These are phyloP conservation scores for Pseudotulostoma volvatum DNA, from an alignment of 495 filamentous ascomycete genomes.

Conservation along the genomic window DNA sequence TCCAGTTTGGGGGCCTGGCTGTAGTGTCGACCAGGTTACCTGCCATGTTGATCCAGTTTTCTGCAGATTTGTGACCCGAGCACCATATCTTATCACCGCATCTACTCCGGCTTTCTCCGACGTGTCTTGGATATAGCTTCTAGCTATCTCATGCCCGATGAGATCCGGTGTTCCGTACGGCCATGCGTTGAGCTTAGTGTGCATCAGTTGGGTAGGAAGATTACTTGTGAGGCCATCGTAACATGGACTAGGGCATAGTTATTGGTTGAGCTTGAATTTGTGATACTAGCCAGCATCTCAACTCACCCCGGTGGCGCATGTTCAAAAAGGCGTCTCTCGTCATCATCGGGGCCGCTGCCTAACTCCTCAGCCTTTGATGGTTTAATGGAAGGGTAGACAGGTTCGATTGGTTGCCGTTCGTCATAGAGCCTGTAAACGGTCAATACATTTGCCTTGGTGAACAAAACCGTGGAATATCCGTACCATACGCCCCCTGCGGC, in stretches of 20 bases:
- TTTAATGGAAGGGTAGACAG: slow-evolving; percentile 35
- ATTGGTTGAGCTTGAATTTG: neutral
- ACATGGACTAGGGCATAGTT: slow-evolving; percentile 22
- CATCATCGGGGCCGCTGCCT: slow-evolving; percentile 8
- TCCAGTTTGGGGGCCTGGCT: slow-evolving; percentile 17
- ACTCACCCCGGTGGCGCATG: slow-evolving; percentile 39
- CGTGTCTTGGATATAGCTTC: slow-evolving; percentile 43
- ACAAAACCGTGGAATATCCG: slow-evolving; percentile 3
- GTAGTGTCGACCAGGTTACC: slow-evolving; percentile 21
- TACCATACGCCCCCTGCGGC: slow-evolving; percentile 47
- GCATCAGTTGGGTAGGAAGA: slow-evolving; percentile 43
- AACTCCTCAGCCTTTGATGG: slow-evolving; percentile 25
- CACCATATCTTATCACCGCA: slow-evolving; percentile 34
- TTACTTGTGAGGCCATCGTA: slow-evolving; percentile 51
- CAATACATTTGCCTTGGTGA: neutral
- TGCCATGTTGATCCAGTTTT: slow-evolving; percentile 34
- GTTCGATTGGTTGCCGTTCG: slow-evolving; percentile 38
- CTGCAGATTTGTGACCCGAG: slow-evolving; percentile 36
- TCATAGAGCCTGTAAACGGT: slow-evolving; percentile 34
- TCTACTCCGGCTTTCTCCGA: slow-evolving; percentile 33
- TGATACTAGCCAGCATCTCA: no score
- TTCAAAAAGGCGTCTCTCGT: slow-evolving; percentile 13
- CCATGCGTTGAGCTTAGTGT: slow-evolving; percentile 42
- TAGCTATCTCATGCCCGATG: slow-evolving; percentile 37
- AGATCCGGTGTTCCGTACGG: slow-evolving; percentile 38